phyloP scores from a whole-genome alignment of 2,329 filamentous ascomycete species.

The Sporothrix dimorphospora region DNA sequence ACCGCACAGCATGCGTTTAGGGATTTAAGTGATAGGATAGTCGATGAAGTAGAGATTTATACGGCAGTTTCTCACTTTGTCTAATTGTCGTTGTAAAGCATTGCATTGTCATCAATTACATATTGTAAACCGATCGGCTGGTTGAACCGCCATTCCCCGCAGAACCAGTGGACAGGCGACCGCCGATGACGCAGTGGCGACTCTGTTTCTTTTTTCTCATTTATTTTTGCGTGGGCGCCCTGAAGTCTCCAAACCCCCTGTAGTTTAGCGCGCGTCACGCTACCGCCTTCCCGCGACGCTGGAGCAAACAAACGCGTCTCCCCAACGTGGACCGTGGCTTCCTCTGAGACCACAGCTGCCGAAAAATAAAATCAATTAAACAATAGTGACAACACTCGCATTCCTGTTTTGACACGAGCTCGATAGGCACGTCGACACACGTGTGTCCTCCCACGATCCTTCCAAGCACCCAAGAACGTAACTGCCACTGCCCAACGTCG shows the following conservation, averaged over 20 bases:
- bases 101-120: too few relatives aligned
- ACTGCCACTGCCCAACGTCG: neutral
- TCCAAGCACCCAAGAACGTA: neutral
- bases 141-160: conserved; percentile 3
- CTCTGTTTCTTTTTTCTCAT: neutral
- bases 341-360: neutral
- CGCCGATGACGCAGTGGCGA: conserved; percentile 1
- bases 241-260: neutral
- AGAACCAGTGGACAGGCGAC: neutral
- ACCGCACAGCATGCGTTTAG: neutral
- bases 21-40: neutral
- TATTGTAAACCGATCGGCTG: neutral
- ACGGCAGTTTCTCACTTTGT: neutral
- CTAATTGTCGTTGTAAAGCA: too few relatives aligned
- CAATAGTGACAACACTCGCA: neutral
- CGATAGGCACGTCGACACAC: too few relatives aligned
- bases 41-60: neutral
- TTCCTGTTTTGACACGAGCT: neutral
- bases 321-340: neutral
- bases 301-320: conserved; percentile 19
- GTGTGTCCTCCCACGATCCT: neutral
- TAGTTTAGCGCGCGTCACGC: conserved; percentile 20
- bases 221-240: neutral
- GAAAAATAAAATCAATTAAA: neutral
- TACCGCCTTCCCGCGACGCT: neutral